Evolutionary conservation across 371 early-diverging fungal genomes (phyloP).

Genomic region (Rhizoclosmatium hyalinum): DNA sequence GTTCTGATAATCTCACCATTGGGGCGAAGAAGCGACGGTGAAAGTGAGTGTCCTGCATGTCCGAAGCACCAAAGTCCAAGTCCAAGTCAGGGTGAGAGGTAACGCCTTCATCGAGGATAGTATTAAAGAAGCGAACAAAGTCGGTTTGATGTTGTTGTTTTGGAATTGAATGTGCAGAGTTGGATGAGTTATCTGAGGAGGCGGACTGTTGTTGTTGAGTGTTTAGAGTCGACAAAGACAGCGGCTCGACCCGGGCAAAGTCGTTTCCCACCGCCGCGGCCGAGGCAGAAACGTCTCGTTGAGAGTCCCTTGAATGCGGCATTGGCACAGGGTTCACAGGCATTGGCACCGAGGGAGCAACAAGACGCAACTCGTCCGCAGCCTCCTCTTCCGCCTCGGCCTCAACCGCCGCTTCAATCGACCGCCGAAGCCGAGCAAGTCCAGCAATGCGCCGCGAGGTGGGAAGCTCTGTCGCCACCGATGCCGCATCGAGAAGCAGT

Average conservation of each 20-base stretch:
- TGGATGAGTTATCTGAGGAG: background rate
- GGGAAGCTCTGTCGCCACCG: background rate
- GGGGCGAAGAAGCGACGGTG: background rate
- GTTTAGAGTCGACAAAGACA: background rate
- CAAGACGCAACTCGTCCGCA: too few relatives aligned
- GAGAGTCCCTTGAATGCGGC: background rate
- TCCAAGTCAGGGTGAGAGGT: conserved; percentile 1
- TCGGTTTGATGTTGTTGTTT: background rate
- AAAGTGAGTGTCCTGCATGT: conserved; percentile 18
- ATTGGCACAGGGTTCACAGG: background rate
- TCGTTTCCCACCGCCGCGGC: conserved; percentile 21
- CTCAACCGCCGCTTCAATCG: background rate
- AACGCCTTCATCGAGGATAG: background rate
- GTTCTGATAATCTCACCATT: background rate
- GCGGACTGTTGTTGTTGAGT: too few relatives aligned
- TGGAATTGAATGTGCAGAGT: background rate
- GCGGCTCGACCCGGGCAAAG: conserved; percentile 23
- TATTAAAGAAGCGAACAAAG: background rate
- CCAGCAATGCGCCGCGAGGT: background rate
- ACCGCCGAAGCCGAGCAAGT: background rate
- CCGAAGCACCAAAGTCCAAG: background rate
- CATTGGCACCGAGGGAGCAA: background rate
- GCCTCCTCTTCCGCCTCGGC: background rate
- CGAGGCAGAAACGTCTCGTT: background rate
- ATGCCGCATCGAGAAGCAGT: conserved; percentile 13